Percentiles rank a stretch among this genome's conserved stretches.
These are phyloP conservation scores for Solanum microdontum DNA, from an alignment of 257 asterid genomes.

Conservation along the genomic window DNA sequence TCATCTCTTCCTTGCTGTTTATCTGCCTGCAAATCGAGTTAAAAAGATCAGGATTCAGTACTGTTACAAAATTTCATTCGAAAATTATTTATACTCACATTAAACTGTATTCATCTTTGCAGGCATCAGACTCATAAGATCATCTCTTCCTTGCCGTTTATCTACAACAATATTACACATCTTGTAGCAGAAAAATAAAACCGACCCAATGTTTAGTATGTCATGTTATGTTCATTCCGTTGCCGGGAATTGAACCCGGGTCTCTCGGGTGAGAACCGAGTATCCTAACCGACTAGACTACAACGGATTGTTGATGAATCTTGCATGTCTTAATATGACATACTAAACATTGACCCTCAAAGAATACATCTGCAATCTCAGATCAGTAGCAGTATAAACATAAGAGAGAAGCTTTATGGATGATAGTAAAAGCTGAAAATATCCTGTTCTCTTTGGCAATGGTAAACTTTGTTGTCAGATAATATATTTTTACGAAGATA, in stretches of 20 bases:
- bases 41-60: not conserved
- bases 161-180: not conserved
- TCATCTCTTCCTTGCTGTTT: not conserved
- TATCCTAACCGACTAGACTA: slow-evolving; percentile 98
- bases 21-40: not conserved
- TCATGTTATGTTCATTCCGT: slow-evolving; percentile 1
- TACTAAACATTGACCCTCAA: not conserved
- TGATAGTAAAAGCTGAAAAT: not conserved
- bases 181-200: not conserved
- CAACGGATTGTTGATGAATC: slow-evolving; percentile 38
- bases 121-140: too few species aligned
- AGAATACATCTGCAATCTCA: not conserved
- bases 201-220: not conserved
- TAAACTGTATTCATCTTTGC: too few species aligned
- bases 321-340: not conserved
- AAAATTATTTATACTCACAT: not conserved
- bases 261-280: slow-evolving; percentile 99
- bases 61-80: not conserved
- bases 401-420: not conserved
- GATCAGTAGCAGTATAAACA: not conserved
- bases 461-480: not conserved
- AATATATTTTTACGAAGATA: not conserved
- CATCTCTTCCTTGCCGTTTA: not conserved
- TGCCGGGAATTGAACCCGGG: slow-evolving; percentile 98
- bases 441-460: not conserved